A percentile compares a stretch with the other conserved stretches of the same genome.
phyloP scores from a whole-genome alignment of 306 rosid species.

The Lathyrus tuberosus region DNA sequence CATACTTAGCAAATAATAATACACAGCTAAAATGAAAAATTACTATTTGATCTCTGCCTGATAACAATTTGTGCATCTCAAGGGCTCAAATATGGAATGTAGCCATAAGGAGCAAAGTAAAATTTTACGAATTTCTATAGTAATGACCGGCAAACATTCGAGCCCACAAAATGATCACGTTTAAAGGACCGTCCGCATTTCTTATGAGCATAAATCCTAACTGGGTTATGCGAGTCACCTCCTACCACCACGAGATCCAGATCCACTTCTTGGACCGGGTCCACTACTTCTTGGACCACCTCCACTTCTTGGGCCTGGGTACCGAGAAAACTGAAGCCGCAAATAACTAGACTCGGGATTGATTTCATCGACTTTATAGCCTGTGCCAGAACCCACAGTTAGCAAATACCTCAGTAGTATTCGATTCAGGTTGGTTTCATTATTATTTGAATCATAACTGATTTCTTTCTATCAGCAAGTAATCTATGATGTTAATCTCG shows the following conservation, averaged over 20 bases:
- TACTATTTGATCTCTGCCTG: conserved; percentile 34
- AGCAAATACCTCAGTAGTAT: conserved; percentile 35
- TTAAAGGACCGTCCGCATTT: conserved; percentile 6
- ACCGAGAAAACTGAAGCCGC: conserved; percentile 88
- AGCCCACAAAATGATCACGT: conserved; percentile 32
- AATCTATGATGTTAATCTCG: not conserved
- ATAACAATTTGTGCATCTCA: conserved; percentile 42
- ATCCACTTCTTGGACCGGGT: conserved; percentile 3
- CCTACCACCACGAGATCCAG: conserved; percentile 71
- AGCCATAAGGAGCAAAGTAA: conserved; percentile 33
- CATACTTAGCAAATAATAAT: conserved; percentile 29
- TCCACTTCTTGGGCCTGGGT: conserved; percentile 85
- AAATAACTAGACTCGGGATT: conserved; percentile 63
- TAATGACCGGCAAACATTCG: conserved; percentile 17
- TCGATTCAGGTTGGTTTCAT: not conserved
- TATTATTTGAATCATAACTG: conserved; percentile 4
- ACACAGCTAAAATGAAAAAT: conserved; percentile 33
- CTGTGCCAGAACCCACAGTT: conserved; percentile 52
- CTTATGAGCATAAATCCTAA: conserved; percentile 40
- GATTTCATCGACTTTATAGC: conserved; percentile 76
- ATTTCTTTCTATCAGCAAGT: conserved; percentile 21
- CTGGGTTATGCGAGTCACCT: conserved; percentile 51
- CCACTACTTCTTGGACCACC: conserved; percentile 18
- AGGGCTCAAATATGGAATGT: conserved; percentile 31
- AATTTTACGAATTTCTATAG: conserved; percentile 26